These are phyloP conservation scores for Trypanosoma boissoni DNA, from an alignment of 208 protist species.

Conservation along the genomic window DNA sequence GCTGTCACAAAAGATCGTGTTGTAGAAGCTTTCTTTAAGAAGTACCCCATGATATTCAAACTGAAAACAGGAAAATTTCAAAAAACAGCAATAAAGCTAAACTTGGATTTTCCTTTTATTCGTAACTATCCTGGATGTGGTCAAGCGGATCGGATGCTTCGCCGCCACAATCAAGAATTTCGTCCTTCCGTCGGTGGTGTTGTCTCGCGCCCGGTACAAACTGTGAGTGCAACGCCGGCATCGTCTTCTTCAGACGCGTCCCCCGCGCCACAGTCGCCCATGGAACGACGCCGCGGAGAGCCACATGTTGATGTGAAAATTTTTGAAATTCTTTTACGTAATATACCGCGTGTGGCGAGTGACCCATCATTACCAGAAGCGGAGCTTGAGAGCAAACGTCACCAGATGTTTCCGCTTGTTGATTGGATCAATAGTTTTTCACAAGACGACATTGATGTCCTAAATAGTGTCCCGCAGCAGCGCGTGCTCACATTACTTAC, in stretches of 20 bases:
- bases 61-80: constrained; percentile 32
- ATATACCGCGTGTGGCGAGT: constrained; percentile 57
- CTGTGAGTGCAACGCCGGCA: constrained; percentile 1
- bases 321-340: constrained; percentile 57
- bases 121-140: constrained; percentile 64
- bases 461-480: constrained; percentile 52
- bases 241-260: constrained; percentile 3
- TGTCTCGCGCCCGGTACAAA: constrained; percentile 23
- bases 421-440: constrained; percentile 76
- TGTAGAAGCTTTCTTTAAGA: constrained; percentile 32
- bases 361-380: constrained; percentile 1
- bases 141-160: constrained; percentile 45
- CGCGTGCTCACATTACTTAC: constrained; percentile 42
- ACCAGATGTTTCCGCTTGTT: constrained; percentile 41
- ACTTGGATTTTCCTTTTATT: constrained; percentile 74
- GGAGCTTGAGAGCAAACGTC: constrained; percentile 34
- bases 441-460: constrained; percentile 43
- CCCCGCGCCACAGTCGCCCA: neutral
- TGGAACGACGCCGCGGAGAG: neutral
- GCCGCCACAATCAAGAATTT: constrained; percentile 46
- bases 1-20: constrained; percentile 17
- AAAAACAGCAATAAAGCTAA: constrained; percentile 59
- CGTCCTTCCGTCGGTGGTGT: constrained; percentile 38
- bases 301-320: constrained; percentile 36
- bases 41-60: constrained; percentile 84